Base-by-base conservation (phyloP, 192 early-diverging fungal genomes). In the Coemansia erecta region DNA sequence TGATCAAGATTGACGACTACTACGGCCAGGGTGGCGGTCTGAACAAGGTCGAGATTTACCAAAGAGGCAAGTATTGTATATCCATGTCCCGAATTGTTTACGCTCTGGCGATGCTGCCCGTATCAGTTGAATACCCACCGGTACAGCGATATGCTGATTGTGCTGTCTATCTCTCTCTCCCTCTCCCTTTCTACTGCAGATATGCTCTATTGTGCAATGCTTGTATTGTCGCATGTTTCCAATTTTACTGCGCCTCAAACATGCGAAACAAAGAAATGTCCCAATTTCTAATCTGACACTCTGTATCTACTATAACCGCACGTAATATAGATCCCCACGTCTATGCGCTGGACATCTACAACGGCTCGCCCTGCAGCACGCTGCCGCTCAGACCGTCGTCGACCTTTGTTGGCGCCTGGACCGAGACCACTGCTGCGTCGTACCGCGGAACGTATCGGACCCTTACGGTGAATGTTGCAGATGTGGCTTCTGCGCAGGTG, bases 1-100 rank as follows among this genome's bases (percentile, higher is more conserved):
- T 80, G 45, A 73, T 92, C 48, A 74, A 83, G 53, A 70, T 87
- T 58, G 60, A 79, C 21, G 82, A 81, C 23, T 86, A 69, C 81
- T 83, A 84, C 35, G 84, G 84, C 23, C 63, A 63, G 64, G 70
- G 81, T 45, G 75, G 72, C 42, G 81, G 81, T 31, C 60, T 82
- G 45, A 70, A 68, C 64, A 66, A 68, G 53, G 55, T 82, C 28
- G 72, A 82, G 61, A 54, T 82, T 19, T 82, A 75, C 42, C 72
- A 78, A 44, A 56, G 72, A 63, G 80, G 73, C 45, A 70, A 61
- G 72, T 65, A 68, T 35, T 23, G 19, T 59, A 8, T 44, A 44
- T 44, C 17, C 17, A 44, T 31, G 28, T 31, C 7, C 28, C 2
- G 28, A 31, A n/a, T 31, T 31, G 28, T 31, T 2, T 31, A 5